phyloP scores from a whole-genome alignment of 2,329 filamentous ascomycete species.

The Didymella keratinophila region DNA sequence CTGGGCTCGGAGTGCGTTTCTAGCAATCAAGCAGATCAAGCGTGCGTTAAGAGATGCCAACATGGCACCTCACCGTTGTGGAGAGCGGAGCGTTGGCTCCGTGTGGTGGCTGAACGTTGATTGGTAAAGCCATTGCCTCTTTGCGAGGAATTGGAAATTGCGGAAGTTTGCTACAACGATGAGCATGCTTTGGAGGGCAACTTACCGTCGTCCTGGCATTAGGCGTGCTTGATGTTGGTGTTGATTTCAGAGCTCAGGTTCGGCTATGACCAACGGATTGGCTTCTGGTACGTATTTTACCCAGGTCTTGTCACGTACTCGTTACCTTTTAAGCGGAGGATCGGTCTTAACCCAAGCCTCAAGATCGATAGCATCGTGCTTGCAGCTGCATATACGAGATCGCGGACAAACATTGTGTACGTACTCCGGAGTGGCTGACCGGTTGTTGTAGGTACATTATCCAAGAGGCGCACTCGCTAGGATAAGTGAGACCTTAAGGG shows the following conservation, averaged over 20 bases:
- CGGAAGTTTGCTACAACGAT: background rate
- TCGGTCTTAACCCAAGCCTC: background rate
- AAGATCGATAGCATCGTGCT: background rate
- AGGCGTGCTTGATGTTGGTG: background rate
- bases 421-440: background rate
- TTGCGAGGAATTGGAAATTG: background rate
- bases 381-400: slow-evolving; percentile 7
- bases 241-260: background rate
- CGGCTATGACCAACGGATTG: background rate
- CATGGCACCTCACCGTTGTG: background rate
- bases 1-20: background rate
- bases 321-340: background rate
- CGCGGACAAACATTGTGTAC: background rate
- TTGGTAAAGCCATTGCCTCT: background rate
- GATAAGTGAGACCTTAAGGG: slow-evolving; percentile 8
- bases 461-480: slow-evolving; percentile 2
- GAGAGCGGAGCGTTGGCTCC: background rate
- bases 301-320: background rate
- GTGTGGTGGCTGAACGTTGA: background rate
- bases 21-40: background rate
- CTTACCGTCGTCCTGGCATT: background rate
- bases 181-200: background rate
- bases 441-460: background rate
- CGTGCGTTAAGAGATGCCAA: background rate
- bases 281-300: background rate